Base-by-base conservation (phyloP, 225 moss, liverwort and hornwort species). In the Sphagnum tenellum region DNA sequence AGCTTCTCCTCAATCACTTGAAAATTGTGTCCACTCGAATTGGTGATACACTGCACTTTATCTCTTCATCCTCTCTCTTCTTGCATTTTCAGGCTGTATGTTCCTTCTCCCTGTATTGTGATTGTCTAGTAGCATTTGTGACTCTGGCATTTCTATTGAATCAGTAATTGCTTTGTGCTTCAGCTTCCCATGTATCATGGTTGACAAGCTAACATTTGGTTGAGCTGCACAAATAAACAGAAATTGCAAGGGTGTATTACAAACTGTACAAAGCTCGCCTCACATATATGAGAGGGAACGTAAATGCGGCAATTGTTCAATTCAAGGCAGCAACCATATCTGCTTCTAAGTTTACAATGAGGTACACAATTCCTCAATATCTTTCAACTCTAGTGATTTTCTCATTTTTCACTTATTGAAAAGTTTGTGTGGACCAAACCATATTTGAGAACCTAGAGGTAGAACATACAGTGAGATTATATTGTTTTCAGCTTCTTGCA, bases 181-280 rank as follows among this genome's bases (percentile, higher is more conserved):
- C 8, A 9, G 4, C 8, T 57, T 4, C 7, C 4, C 57, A 9
- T 57, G 12, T 57, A 12, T 13, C 8, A 57, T 12, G 9, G 12
- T 57, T 5, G 7, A 57, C 12, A 9, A 6, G 12, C 8, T 57
- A 57, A 57, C 44, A 59, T 3, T 14, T 12, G 8, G 57, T 57
- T 5, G 5, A 9, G n/a, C 12, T 57, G 12, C 57, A 57, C n/a
- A n/a, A 12, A 4, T 57, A 13, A 67, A 61, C 76, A 83, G 82
- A 63, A 53, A 83, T 83, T 58, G 67, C 67, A 5, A 60, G 66
- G 66, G 67, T 73, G 10, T 79, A 76, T 56, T 83, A 76, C 62
- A 83, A 76, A 55, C 76, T 74, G 55, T 83, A 68, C 65, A 73
- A 79, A 58, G 82, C 71, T 56, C 76, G 76, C 4, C 71, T 73